Conservation (phyloP, 225 moss, liverwort and hornwort species). For the Thuidium tamariscinum region DNA sequence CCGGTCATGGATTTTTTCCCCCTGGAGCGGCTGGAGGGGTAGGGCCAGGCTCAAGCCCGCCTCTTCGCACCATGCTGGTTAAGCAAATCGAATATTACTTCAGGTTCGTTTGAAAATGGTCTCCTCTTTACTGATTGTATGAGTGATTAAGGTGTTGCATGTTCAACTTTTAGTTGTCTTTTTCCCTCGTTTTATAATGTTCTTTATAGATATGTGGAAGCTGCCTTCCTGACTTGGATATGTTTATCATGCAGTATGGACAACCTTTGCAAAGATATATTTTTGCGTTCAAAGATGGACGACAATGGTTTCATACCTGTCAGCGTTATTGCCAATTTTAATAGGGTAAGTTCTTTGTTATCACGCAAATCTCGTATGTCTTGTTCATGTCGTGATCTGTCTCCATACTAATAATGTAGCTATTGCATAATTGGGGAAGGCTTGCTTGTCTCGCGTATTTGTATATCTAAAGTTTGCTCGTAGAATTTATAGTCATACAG, state of each 20-base stretch:
- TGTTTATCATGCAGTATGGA: slow-evolving; percentile 72
- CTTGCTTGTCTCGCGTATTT: not conserved
- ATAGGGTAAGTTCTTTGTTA: slow-evolving; percentile 51
- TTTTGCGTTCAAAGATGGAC: slow-evolving; percentile 96
- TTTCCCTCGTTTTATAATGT: not conserved
- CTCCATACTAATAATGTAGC: not conserved
- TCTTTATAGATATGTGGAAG: not conserved
- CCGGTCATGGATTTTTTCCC: slow-evolving; percentile 52
- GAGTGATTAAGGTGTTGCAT: not conserved
- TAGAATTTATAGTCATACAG: not conserved
- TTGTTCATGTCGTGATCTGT: not conserved
- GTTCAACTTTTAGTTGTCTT: not conserved
- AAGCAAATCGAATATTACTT: slow-evolving; percentile 99
- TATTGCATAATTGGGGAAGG: not conserved
- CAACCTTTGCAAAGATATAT: slow-evolving; percentile 95
- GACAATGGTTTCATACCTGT: slow-evolving; percentile 79
- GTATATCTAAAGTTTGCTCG: not conserved
- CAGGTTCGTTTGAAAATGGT: slow-evolving; percentile 28
- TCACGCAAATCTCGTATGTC: not conserved
- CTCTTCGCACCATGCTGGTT: slow-evolving; percentile 61
- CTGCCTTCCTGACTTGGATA: not conserved
- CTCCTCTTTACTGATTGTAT: not conserved
- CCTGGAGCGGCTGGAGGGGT: slow-evolving; percentile 37
- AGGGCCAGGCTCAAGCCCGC: slow-evolving; percentile 37
- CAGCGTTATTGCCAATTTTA: slow-evolving; percentile 79